Evolutionary conservation across 2,329 filamentous ascomycete genomes (phyloP), one percentile per base, ranked within the genome.

Genomic region (Cordyceps fumosorosea): DNA sequence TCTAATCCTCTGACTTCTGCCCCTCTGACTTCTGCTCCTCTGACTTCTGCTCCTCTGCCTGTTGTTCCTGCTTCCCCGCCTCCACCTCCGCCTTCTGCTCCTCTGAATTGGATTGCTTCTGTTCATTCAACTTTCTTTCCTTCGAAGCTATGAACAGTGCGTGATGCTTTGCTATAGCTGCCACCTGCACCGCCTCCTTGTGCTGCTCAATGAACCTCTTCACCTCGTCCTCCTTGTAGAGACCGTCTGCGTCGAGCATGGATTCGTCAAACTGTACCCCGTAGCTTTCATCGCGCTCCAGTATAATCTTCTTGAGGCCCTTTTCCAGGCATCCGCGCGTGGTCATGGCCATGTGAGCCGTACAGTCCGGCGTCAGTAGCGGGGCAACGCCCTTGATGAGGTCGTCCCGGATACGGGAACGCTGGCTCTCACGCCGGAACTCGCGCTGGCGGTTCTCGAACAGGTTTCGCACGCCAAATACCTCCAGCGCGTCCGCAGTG

Each of bases 401-500:
- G 1, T 73, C 68, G 12, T 72, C 75, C 74, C 77, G 80, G 14
- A 87, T 72, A 45, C 72, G 71, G 8, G 79, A 70, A 2, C 68
- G 68, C 54, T 81, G 74, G 26, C 73, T 72, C 58, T 80, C 72
- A 1, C 71, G 63, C 11, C 74, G 70, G 71, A 79, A 85, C 0
- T 73, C 74, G 0, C 57, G 64, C 6, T 82, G 71, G 5, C 76
- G 77, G 0, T 65, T 58, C 0, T 76, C 67, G 66, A 84, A 89
- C 42, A 78, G 77, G 0, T 67, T 57, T 14, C 72, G 70, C 4
- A 79, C 73, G 26, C 72, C 72, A 64, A 89, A 90, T 2, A 64
- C 68, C 0, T 67, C 69, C 32, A 90, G 80, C 0, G 83, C 86
- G 56, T 84, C 78, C 0, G 78, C 67, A 0, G 80, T 78, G 1